Evolutionary conservation across 2,329 filamentous ascomycete genomes (phyloP).

Genomic region (Hymenoscyphus salicellus): DNA sequence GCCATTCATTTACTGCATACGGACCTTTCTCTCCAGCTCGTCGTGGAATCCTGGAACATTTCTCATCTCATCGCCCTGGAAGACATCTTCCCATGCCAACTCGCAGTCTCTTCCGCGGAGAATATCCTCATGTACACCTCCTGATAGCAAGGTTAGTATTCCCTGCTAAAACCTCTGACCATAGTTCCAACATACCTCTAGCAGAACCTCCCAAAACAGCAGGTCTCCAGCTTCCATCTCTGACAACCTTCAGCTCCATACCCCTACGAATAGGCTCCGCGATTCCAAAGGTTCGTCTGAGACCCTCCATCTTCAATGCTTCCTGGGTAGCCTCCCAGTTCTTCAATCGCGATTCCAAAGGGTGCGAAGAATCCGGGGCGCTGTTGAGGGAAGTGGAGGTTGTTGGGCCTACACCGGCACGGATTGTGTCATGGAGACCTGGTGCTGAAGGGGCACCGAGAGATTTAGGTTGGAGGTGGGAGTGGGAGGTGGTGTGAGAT

Average conservation of each 20-base stretch:
- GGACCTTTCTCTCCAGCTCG: constrained; percentile 90
- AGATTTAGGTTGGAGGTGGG: constrained; percentile 55
- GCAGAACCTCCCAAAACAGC: constrained; percentile 58
- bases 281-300: constrained; percentile 85
- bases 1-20: constrained; percentile 52
- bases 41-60: constrained; percentile 73
- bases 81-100: constrained; percentile 92
- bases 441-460: constrained; percentile 83
- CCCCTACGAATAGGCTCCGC: constrained; percentile 87
- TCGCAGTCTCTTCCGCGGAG: constrained; percentile 73
- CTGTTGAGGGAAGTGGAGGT: constrained; percentile 46
- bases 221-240: constrained; percentile 76
- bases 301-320: constrained; percentile 77
- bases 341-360: constrained; percentile 84
- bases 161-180: neutral
- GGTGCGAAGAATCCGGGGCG: constrained; percentile 64
- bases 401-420: constrained; percentile 71
- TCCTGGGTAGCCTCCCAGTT: constrained; percentile 91
- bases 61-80: constrained; percentile 71
- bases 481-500: constrained; percentile 62
- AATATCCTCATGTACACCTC: constrained; percentile 82
- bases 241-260: constrained; percentile 91
- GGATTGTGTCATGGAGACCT: constrained; percentile 89
- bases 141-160: constrained; percentile 14
- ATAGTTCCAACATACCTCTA: constrained; percentile 2